Evolutionary conservation across 768 basidiomycete species (phyloP), one percentile per base, ranked within the genome.

Genomic region (Suillus subaureus): DNA sequence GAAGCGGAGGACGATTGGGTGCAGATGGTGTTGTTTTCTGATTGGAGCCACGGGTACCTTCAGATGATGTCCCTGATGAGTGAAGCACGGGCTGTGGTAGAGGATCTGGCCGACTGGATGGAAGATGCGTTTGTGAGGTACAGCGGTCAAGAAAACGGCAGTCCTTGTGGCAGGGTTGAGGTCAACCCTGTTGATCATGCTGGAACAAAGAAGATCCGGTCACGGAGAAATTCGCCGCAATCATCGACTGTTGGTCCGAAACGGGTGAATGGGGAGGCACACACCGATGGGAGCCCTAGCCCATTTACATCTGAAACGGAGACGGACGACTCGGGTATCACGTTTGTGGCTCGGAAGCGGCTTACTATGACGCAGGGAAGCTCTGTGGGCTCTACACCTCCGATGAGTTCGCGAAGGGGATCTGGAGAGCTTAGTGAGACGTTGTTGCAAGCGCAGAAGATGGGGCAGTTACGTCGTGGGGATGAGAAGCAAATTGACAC

Each of bases 21-120:
- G 26, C 91, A 92, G 75, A 89, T 95, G 83, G 89, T 93, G 68
- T 85, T 98, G 64, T 94, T 97, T 77, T 92, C 93, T 37, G 96
- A 96, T 57, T 98, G 96, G 97, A 94, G 93, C 71, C 96, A 97
- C 77, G 97, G 95, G 43, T 98, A 95, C 80, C 84, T 97, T 71
- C 97, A 97, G 81, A 99, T 99, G 97, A 85, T 91, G 45, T 80
- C 86, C 28, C 77, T 98, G 70, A 92, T 99, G 87, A 80, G 78
- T 49, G 95, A 96, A 71, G 94, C 92, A 18, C 86, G 83, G 72
- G 86, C 84, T 64, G 91, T 90, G 26, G 89, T 96, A 68, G 83
- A 87, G 67, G 91, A 94, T 68, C 82, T 96, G 66, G 96, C 90
- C 12, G 93, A 93, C 65, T 98, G 96, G 96, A 97, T 98, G 64